Conservation (phyloP, 2,329 filamentous ascomycete species). For the Pseudogymnoascus sp. region DNA sequence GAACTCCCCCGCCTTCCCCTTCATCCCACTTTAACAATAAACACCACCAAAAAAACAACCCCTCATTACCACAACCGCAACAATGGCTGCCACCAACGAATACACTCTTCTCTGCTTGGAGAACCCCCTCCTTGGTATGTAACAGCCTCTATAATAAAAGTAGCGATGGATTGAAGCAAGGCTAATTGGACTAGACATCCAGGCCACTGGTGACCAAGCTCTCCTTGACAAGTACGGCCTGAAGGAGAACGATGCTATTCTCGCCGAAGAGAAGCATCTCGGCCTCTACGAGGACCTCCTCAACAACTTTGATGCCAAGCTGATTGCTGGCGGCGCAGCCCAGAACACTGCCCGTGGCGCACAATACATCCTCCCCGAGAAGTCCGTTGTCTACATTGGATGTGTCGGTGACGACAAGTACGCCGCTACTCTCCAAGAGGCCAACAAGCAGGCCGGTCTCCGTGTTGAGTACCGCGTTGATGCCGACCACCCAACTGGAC, state of each 20-base stretch:
- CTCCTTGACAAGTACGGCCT: constrained; percentile 88
- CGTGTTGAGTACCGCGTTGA: constrained; percentile 94
- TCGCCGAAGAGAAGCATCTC: constrained; percentile 86
- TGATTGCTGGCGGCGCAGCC: constrained; percentile 91
- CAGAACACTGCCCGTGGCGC: constrained; percentile 97
- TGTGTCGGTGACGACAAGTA: constrained; percentile 96
- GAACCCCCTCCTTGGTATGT: constrained; percentile 89
- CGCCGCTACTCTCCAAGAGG: constrained; percentile 76
- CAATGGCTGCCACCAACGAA: constrained; percentile 69
- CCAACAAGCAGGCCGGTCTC: constrained; percentile 79
- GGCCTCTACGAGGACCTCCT: constrained; percentile 89
- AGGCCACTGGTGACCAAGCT: constrained; percentile 72
- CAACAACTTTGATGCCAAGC: constrained; percentile 83
- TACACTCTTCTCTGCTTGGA: constrained; percentile 88
- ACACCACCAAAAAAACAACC: constrained; percentile 1
- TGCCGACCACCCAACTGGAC: constrained; percentile 73
- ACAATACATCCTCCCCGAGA: constrained; percentile 85
- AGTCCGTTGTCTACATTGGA: constrained; percentile 89
- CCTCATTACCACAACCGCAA: constrained; percentile 19
- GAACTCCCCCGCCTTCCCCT: constrained; percentile 4
- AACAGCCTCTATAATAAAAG: neutral
- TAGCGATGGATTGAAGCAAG: neutral
- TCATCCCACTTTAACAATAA: constrained; percentile 11
- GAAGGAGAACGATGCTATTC: constrained; percentile 95
- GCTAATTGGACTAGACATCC: constrained; percentile 60